Base-by-base conservation (phyloP, 1,139 yeast genomes). In the Diutina siamensis region DNA sequence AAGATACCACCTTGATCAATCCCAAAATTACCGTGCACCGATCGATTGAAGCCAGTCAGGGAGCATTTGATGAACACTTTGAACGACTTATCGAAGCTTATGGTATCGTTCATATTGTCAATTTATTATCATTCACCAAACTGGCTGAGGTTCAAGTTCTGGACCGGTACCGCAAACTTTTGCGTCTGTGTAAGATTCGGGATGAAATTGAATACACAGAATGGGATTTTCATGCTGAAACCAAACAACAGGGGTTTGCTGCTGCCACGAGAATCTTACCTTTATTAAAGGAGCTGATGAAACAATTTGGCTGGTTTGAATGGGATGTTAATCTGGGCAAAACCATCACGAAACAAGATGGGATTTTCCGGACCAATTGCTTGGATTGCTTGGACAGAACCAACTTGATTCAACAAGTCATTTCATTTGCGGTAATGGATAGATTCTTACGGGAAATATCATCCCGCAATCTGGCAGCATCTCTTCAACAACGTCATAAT, bases 321-420 rank as follows among this genome's bases (percentile, higher is more conserved):
- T 74, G 83, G 42, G 83, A 75, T 56, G 85, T 76, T 53, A 57
- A 76, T 50, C 54, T 47, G 12, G 53, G 51, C 12, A 74, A 72
- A 49, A 67, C 76, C 2, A 66, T 79, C 13, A 76, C 84, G 7
- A 82, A 87, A 54, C 99, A 92, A 59, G 75, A 78, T 48, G 98
- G 99, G 44, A 78, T 88, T 17, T 89, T 94, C 60, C 68, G 99
- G 53, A 84, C 94, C 5, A 92, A 92, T 60, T 92, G 98, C 63
- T 71, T 92, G 52, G 99, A 92, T 61, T 92, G 99, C 62, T 68
- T 92, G 48, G 99, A 94, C 59, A 71, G 99, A 58, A 92, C 98
- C 1, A 94, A 94, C 58, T 72, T 94, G 55, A 78, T 92, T 33
- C 97, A 94, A 60, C 97, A 92, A 63, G 83, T 87, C 31, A 71